These are phyloP conservation scores for Hyphodiscus hymeniophilus DNA, from an alignment of 495 filamentous ascomycete species.

Conservation along the genomic window DNA sequence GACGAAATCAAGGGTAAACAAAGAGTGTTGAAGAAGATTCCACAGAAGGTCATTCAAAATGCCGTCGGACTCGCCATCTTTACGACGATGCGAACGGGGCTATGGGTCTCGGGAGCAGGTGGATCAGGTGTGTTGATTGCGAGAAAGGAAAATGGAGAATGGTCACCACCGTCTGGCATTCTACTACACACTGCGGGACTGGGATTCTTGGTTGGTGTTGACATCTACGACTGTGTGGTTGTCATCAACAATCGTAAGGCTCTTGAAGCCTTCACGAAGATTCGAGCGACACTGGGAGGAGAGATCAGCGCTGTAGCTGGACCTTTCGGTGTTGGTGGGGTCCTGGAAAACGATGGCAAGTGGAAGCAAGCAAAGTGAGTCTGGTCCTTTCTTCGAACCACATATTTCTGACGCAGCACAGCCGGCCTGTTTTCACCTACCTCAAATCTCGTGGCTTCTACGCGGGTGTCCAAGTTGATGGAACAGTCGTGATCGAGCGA, in stretches of 20 bases:
- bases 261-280: conserved; percentile 68
- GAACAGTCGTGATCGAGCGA: conserved; percentile 76
- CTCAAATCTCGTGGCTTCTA: conserved; percentile 82
- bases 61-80: conserved; percentile 86
- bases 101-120: conserved; percentile 85
- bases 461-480: conserved; percentile 73
- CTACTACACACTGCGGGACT: conserved; percentile 78
- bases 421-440: conserved; percentile 72
- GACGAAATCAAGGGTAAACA: conserved; percentile 58
- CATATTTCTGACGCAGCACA: conserved; percentile 5
- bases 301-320: conserved; percentile 73
- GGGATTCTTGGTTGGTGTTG: conserved; percentile 83
- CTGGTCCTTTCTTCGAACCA: neutral
- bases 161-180: conserved; percentile 84
- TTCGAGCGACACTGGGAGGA: conserved; percentile 68
- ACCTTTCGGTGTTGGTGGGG: conserved; percentile 65
- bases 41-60: conserved; percentile 68
- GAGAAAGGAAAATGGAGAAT: conserved; percentile 71
- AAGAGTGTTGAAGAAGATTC: conserved; percentile 74
- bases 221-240: conserved; percentile 89
- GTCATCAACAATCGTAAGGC: conserved; percentile 80
- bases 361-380: conserved; percentile 28
- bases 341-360: conserved; percentile 60
- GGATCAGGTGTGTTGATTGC: conserved; percentile 76
- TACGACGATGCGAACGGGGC: conserved; percentile 84